Base-by-base conservation (phyloP, 1,139 yeast genomes). In the Maudiozyma humilis region DNA sequence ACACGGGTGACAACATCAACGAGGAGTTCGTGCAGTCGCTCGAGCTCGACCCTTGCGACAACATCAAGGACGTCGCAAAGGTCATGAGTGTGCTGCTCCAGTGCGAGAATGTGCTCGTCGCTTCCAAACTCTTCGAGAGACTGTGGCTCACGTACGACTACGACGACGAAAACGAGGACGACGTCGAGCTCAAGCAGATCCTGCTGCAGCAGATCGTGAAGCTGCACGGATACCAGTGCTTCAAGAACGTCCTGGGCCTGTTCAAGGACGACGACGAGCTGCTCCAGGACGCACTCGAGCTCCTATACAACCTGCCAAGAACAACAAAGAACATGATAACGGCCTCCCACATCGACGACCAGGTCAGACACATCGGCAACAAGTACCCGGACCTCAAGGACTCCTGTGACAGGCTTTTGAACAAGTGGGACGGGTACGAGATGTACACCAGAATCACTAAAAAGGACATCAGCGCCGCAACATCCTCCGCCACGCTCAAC, bases 181-280 rank as follows among this genome's bases (percentile, higher is more conserved):
- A 30, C 12, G 36, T 4, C 10, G 32, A 5, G 15, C 15, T 29
- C 66, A 68, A 23, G 82, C 66, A 69, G 2, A 64, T 64, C 13
- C 68, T 83, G 25, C 78, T 82, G 45, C 65, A 72, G 12, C 73
- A 75, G 33, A 77, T 88, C 44, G 78, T 87, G 57, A 73, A 82
- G 49, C 71, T 87, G 58, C 98, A 89, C 60, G 98, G 98, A 6
- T 85, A 88, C 63, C 83, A 82, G 56, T 80, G 94, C 12, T 70
- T 89, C 44, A 76, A 84, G 14, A 74, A 78, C 17, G 65, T 85
- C 10, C 61, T 86, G 40, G 70, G 75, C 45, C 70, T 68, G 14
- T 58, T 69, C 36, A 50, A 62, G 35, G 54, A 53, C 8, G 27
- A 35, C 23, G 49, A 53, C 17, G 53, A 56, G 8, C 57, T 76